Base-by-base conservation (phyloP, 2,329 filamentous ascomycete species). In the Penicillium freii region DNA sequence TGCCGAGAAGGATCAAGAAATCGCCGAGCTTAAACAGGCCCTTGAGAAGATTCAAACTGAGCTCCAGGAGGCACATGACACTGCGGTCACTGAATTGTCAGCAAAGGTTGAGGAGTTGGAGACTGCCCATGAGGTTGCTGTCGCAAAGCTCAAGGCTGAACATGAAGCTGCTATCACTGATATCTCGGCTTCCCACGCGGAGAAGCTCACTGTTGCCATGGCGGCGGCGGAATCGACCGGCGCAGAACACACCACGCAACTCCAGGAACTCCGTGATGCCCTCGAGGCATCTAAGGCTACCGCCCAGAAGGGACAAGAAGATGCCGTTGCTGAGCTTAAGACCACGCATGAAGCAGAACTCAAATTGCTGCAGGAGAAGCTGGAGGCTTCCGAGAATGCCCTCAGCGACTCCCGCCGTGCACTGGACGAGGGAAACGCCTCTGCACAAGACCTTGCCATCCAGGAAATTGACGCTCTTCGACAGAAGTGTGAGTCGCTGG, bases 391-490 rank as follows among this genome's bases (percentile, higher is more conserved):
- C 2, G 71, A 75, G 57, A 67, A 73, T 47, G 67, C 72, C 21
- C 64, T 75, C 6, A 56, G 54, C 11, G 71, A 74, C 50, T 67
- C 69, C 15, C 71, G 69, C 40, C 70, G 69, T 31, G 67, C 69
- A 33, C 56, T 71, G n/a, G 73, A 77, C 34, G 69, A 75, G 13
- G 67, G 69, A 34, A 63, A 64, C 19, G 69, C 64, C 33, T 69
- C 72, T 9, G 69, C 72, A 11, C 70, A 73, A 52, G 64, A 69
- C 13, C 68, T 66, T 40, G 73, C 73, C 15, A 62, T 67, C 17
- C 67, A 74, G 27, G 73, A 75, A 47, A 72, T 76, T 36, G 69
- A 74, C 17, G 62, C 69, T 33, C 68, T 76, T 23, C 69, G 67
- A 50, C 69, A 72, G 54, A 74, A 74, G 62, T 66, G 73, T 31